Evolutionary conservation across 371 early-diverging fungal genomes (phyloP), one percentile per base, ranked within the genome.

Genomic region (Gilbertella persicaria): DNA sequence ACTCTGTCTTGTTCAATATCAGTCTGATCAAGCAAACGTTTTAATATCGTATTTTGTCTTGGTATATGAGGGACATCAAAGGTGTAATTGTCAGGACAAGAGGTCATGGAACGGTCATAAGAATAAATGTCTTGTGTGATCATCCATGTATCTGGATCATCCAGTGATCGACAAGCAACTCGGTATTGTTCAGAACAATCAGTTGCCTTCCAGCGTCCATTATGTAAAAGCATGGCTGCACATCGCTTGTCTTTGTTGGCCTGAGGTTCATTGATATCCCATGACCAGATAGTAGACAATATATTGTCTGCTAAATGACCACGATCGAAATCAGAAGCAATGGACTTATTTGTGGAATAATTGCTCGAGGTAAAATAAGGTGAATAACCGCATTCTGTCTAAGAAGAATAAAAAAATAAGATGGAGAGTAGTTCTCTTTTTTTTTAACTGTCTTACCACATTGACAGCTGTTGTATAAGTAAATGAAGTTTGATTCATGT

Each of bases 251-350:
- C 45, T 6, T 35, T 49, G 5, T 23, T 50, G 13, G 24, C 41
- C 10, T 43, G 10, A 2, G 76, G 76, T 5, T 75, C 59, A n/a
- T 55, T 45, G 0, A 66, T 30, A 42, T 75, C 76, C 76, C 76
- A 75, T 2, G 76, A 66, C 76, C 76, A 75, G 16, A 75, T 62
- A 1, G 71, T 69, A 0, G 61, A 60, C 12, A 71, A 20, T 1
- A 75, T 35, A 53, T 66, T 63, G 29, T 68, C 66, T 3, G 62
- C 49, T 13, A 66, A 33, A 30, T 58, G 55, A 0, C 39, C 30
- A 14, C 55, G 55, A 20, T 60, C 62, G 5, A 45, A 26, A n/a
- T 39, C 36, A 14, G 61, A 50, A 36, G 42, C 43, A 5, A 46
- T 19, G 8, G 59, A 42, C 4, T 37, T n/a, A 13, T 26, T 3